A percentile compares a stretch with the other conserved stretches of the same genome.
Conservation (phyloP, 345 rosid species). For the Melaleuca alternifolia region DNA sequence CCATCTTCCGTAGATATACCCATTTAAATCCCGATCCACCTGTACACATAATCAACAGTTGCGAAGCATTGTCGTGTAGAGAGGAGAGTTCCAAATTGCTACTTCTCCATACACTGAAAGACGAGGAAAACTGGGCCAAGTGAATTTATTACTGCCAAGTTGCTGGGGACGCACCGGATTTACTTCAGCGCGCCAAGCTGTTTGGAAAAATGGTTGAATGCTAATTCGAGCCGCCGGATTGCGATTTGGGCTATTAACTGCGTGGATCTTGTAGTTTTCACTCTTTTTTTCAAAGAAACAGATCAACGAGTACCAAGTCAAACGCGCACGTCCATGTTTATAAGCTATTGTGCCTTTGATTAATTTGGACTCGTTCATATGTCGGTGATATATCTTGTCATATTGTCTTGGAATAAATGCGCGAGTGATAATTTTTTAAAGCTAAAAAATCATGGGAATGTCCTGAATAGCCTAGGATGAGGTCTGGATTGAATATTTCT, state of each 20-base stretch:
- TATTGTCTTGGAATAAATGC: not conserved
- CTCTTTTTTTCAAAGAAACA: not conserved
- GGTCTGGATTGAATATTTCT: not conserved
- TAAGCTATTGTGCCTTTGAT: not conserved
- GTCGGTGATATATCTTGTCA: not conserved
- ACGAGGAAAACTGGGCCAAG: not conserved
- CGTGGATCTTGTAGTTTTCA: not conserved
- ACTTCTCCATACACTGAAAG: not conserved
- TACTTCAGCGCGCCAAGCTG: not conserved
- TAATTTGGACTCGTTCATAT: fast-evolving
- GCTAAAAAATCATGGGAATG: not conserved
- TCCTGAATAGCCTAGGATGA: not conserved
- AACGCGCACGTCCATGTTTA: not conserved
- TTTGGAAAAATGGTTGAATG: not conserved
- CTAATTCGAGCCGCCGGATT: not conserved
- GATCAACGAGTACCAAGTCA: not conserved
- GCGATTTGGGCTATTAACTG: not conserved
- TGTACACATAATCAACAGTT: not conserved
- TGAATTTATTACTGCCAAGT: not conserved
- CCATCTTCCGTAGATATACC: not conserved
- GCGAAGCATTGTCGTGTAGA: not conserved
- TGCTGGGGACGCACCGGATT: not conserved
- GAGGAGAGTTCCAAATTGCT: not conserved
- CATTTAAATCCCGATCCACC: not conserved
- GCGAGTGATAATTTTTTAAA: not conserved